phyloP scores from a whole-genome alignment of 176 grass and related monocot genomes.

The Tillandsia leiboldiana region DNA sequence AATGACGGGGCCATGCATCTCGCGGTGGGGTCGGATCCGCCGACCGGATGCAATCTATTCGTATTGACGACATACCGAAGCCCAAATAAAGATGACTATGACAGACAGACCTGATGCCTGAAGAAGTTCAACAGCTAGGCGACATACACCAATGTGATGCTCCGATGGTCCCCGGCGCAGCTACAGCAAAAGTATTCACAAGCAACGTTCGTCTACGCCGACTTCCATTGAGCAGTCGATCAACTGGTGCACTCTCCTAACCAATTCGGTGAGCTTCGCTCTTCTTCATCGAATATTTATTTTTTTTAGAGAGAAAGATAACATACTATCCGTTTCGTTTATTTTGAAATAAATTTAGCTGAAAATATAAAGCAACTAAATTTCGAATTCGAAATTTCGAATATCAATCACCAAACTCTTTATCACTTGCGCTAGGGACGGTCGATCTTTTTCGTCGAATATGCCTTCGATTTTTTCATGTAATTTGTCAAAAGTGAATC shows the following conservation, averaged over 20 bases:
- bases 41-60: constrained; percentile 10
- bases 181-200: constrained; percentile 2
- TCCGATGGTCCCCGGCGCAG: constrained; percentile 1
- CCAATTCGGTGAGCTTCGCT: constrained; percentile 5
- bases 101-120: constrained; percentile 13
- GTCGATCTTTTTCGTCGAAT: no score
- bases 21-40: constrained; percentile 10
- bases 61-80: background rate
- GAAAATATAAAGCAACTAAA: no score
- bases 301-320: no score
- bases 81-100: constrained; percentile 12
- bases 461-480: no score
- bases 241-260: background rate
- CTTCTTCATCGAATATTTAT: no score
- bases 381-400: no score
- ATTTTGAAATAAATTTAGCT: no score
- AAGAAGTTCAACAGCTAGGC: constrained; percentile 12
- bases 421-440: no score
- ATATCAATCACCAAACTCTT: no score
- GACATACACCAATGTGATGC: constrained; percentile 10
- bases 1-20: constrained; percentile 11
- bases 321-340: no score
- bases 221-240: constrained; percentile 19
- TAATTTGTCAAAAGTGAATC: background rate
- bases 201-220: constrained; percentile 19